Conservation (phyloP, 805 yeast genomes). For the Candida dajiaensis region DNA sequence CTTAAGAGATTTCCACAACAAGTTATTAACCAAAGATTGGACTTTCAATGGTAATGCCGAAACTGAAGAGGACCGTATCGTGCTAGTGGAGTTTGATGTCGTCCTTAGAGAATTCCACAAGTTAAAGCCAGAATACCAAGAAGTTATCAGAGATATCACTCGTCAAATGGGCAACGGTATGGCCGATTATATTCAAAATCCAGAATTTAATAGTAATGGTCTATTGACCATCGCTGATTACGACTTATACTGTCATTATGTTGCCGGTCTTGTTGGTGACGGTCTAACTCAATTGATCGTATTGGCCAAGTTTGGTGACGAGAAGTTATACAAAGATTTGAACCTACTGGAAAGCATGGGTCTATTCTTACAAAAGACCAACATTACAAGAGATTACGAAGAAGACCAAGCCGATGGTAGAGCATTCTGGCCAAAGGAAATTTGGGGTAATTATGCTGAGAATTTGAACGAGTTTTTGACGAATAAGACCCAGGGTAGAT, state of each 20-base stretch:
- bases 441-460: conserved; percentile 80
- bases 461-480: conserved; percentile 52
- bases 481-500: conserved; percentile 47
- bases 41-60: conserved; percentile 70
- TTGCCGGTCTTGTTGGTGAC: conserved; percentile 97
- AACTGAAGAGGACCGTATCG: conserved; percentile 75
- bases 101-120: conserved; percentile 67
- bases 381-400: conserved; percentile 89
- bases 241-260: conserved; percentile 91
- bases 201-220: conserved; percentile 73
- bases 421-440: conserved; percentile 93
- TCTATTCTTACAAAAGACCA: conserved; percentile 88
- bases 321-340: conserved; percentile 46
- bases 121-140: conserved; percentile 71
- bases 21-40: conserved; percentile 67
- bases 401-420: conserved; percentile 92
- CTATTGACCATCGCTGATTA: conserved; percentile 74
- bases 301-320: conserved; percentile 64
- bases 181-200: conserved; percentile 86
- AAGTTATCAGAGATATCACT: conserved; percentile 71
- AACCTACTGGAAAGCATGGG: conserved; percentile 84
- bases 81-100: conserved; percentile 70
- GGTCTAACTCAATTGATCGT: conserved; percentile 83
- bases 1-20: conserved; percentile 59
- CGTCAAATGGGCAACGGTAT: conserved; percentile 92